These are phyloP conservation scores for Yamadazyma nakazawae DNA, from an alignment of 805 yeast species.

Conservation along the genomic window DNA sequence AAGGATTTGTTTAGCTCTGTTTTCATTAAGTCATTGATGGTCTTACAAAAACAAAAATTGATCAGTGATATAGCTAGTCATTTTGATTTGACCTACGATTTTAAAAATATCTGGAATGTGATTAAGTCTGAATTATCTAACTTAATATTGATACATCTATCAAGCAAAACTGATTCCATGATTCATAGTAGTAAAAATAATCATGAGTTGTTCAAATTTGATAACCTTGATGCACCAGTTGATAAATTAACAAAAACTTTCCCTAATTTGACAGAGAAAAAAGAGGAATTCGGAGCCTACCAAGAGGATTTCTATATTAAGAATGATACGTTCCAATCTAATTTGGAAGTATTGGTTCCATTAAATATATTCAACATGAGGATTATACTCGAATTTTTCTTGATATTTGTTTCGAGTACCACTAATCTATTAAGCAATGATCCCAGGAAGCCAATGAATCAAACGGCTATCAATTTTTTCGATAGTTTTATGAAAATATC, in stretches of 20 bases:
- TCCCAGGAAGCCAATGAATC: constrained; percentile 9
- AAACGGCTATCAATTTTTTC: constrained; percentile 45
- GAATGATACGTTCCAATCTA: constrained; percentile 51
- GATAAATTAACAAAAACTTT: constrained; percentile 4
- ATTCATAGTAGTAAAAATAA: constrained; percentile 12
- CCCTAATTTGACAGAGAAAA: constrained; percentile 7
- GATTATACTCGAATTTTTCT: constrained; percentile 67
- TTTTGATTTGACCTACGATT: constrained; percentile 24
- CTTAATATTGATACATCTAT: constrained; percentile 32
- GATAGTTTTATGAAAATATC: constrained; percentile 59
- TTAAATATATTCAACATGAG: constrained; percentile 79
- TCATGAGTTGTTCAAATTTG: constrained; percentile 24
- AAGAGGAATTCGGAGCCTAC: constrained; percentile 9
- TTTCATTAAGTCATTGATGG: constrained; percentile 59
- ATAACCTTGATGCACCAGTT: constrained; percentile 16
- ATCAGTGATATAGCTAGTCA: constrained; percentile 52
- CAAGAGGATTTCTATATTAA: constrained; percentile 49
- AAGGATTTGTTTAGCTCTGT: constrained; percentile 69
- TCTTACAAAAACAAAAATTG: constrained; percentile 68
- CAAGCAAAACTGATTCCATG: constrained; percentile 17
- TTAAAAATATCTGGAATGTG: constrained; percentile 28
- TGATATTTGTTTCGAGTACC: constrained; percentile 64
- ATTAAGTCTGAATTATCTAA: constrained; percentile 31
- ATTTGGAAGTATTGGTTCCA: constrained; percentile 63
- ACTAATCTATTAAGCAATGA: constrained; percentile 2